Evolutionary conservation across 371 early-diverging fungal genomes (phyloP).

Genomic region (Mucor plumbeus): DNA sequence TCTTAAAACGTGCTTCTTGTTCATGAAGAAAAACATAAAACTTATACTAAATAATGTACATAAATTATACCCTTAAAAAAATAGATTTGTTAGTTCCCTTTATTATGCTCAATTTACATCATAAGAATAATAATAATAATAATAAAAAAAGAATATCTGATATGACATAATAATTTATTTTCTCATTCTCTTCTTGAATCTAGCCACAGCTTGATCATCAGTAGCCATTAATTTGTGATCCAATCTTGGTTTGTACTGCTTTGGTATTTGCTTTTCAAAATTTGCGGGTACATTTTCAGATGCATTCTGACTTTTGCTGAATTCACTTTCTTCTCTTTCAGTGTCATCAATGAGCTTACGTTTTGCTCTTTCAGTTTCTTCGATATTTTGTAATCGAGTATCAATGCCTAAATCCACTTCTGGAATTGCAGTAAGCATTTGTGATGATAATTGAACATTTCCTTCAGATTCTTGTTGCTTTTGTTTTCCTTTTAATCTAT

Average conservation of each 20-base stretch:
- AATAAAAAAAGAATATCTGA: not conserved
- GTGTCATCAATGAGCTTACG: slow-evolving; percentile 57
- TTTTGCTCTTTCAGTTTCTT: slow-evolving; percentile 85
- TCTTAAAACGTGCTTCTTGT: not conserved
- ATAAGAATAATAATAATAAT: not conserved
- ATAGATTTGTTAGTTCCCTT: not conserved
- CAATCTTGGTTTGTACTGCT: slow-evolving; percentile 35
- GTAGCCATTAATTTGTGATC: slow-evolving; percentile 70
- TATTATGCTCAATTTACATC: not conserved
- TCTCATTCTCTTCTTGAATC: slow-evolving; percentile 82
- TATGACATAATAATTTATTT: slow-evolving; percentile 22
- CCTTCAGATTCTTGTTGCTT: slow-evolving; percentile 76
- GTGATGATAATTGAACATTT: slow-evolving; percentile 83
- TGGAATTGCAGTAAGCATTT: slow-evolving; percentile 93
- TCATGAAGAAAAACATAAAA: not conserved
- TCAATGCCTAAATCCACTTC: slow-evolving; percentile 91
- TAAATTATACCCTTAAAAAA: not conserved
- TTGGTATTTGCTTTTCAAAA: slow-evolving; percentile 44
- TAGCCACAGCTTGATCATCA: slow-evolving; percentile 79
- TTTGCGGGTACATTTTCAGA: slow-evolving; percentile 36
- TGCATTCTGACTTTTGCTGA: not conserved
- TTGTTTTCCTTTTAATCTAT: slow-evolving; percentile 64
- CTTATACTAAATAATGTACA: not conserved
- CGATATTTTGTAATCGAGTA: slow-evolving; percentile 78
- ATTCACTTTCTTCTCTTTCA: slow-evolving; percentile 18